Conservation (phyloP, 306 rosid species). For the Vicia faba region DNA sequence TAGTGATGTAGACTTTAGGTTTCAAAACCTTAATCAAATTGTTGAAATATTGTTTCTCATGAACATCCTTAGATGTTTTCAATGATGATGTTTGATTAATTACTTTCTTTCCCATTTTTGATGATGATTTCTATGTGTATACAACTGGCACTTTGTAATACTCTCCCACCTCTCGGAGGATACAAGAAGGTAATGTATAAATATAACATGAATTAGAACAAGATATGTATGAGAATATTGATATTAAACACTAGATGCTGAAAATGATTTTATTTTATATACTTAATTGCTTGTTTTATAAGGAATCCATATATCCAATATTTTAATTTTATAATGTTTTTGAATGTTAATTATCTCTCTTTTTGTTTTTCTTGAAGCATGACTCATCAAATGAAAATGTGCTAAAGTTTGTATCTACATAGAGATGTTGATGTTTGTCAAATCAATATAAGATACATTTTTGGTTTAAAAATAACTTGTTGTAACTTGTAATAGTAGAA, state of each 20-base stretch:
- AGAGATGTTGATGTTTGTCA: slow-evolving; percentile 52
- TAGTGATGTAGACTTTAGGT: slow-evolving; percentile 56
- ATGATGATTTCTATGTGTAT: slow-evolving; percentile 42
- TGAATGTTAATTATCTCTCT: slow-evolving; percentile 1
- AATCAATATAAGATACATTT: slow-evolving; percentile 46
- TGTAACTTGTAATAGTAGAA: slow-evolving; percentile 35
- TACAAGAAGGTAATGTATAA: slow-evolving; percentile 47
- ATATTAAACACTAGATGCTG: slow-evolving; percentile 48
- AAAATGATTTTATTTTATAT: slow-evolving; percentile 38
- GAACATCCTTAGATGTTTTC: slow-evolving; percentile 43
- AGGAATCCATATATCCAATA: background rate
- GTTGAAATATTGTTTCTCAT: slow-evolving; percentile 40
- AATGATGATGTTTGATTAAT: slow-evolving; percentile 36
- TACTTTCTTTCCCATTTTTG: slow-evolving; percentile 48
- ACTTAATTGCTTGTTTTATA: background rate
- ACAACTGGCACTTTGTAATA: slow-evolving; percentile 56
- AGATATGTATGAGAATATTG: slow-evolving; percentile 36
- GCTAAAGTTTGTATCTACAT: slow-evolving; percentile 48
- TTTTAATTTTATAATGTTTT: background rate
- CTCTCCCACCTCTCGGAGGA: slow-evolving; percentile 57
- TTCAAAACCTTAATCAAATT: slow-evolving; percentile 48
- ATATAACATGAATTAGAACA: slow-evolving; percentile 37
- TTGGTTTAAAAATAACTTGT: slow-evolving; percentile 27
- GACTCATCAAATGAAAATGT: slow-evolving; percentile 33
- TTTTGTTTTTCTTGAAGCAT: slow-evolving; percentile 13